Conservation (phyloP, 1,139 yeast genomes). For the Geotrichum australiense region DNA sequence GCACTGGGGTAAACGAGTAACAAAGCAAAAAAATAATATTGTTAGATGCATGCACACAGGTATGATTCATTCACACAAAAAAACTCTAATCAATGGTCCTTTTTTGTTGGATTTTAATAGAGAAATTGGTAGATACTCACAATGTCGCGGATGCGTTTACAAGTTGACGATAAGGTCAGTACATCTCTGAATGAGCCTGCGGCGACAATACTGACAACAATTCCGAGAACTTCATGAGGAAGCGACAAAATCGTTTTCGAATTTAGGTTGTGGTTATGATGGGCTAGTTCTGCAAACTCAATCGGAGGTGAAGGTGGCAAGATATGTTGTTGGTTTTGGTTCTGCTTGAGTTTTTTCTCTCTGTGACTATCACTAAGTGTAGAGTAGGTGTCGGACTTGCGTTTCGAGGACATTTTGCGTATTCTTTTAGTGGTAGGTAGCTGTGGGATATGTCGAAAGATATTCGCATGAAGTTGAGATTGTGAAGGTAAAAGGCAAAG, state of each 20-base stretch:
- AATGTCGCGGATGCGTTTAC: slow-evolving; percentile 9
- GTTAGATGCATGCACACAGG: background rate
- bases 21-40: background rate
- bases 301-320: slow-evolving; percentile 7
- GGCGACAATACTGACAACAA: slow-evolving; percentile 7
- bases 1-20: slow-evolving; percentile 6
- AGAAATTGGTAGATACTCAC: slow-evolving; percentile 5
- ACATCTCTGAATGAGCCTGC: slow-evolving; percentile 4
- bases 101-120: background rate
- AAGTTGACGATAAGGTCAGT: slow-evolving; percentile 6
- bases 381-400: too few species aligned
- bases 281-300: background rate
- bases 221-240: slow-evolving; percentile 12
- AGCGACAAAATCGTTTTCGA: slow-evolving; percentile 5
- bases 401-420: background rate
- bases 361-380: background rate
- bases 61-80: background rate
- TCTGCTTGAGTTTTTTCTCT: slow-evolving; percentile 1
- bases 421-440: background rate
- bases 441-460: background rate
- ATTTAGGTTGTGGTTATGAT: too few species aligned
- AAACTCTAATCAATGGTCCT: background rate
- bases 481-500: too few species aligned
- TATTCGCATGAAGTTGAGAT: too few species aligned
- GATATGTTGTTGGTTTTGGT: too few species aligned